Conservation (phyloP, 1,139 yeast genomes). For the Lizanozyma gosingica region DNA sequence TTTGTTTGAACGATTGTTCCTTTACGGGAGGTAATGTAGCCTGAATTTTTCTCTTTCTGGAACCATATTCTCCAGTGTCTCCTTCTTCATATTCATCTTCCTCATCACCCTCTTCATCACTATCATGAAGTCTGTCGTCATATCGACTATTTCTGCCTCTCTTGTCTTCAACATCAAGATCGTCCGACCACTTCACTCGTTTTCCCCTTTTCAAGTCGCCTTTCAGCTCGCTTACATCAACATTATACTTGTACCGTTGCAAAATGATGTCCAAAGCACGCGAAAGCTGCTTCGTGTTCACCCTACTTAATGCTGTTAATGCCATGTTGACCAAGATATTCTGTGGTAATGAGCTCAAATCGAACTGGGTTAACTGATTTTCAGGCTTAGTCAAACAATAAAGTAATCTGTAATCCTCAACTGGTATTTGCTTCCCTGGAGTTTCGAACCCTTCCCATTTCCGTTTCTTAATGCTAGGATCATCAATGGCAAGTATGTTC, state of each 20-base stretch:
- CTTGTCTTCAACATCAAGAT: conserved; percentile 6
- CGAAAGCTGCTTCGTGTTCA: conserved; percentile 45
- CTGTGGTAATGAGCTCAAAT: conserved; percentile 59
- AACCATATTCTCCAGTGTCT: conserved; percentile 25
- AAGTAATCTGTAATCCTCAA: conserved; percentile 28
- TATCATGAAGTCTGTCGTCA: conserved; percentile 2
- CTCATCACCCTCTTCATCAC: conserved; percentile 13
- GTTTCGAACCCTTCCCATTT: conserved; percentile 27
- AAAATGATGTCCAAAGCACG: conserved; percentile 62
- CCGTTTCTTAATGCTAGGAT: conserved; percentile 25
- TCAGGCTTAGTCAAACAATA: conserved; percentile 57
- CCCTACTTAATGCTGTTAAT: conserved; percentile 49
- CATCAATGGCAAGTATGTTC: conserved; percentile 25
- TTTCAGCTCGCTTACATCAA: conserved; percentile 4
- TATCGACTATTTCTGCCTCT: conserved; percentile 2
- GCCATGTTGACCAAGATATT: conserved; percentile 60
- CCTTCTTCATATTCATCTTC: conserved; percentile 24
- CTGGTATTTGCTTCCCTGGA: conserved; percentile 10
- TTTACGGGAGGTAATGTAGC: conserved; percentile 55
- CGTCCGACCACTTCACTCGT: conserved; percentile 10
- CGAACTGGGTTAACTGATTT: conserved; percentile 57
- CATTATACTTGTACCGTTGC: conserved; percentile 42
- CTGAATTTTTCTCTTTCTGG: conserved; percentile 30
- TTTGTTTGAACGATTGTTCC: conserved; percentile 36
- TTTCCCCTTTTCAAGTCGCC: not conserved